phyloP scores from a whole-genome alignment of 352 stramenopile genomes.

The Pythium plurisporium region DNA sequence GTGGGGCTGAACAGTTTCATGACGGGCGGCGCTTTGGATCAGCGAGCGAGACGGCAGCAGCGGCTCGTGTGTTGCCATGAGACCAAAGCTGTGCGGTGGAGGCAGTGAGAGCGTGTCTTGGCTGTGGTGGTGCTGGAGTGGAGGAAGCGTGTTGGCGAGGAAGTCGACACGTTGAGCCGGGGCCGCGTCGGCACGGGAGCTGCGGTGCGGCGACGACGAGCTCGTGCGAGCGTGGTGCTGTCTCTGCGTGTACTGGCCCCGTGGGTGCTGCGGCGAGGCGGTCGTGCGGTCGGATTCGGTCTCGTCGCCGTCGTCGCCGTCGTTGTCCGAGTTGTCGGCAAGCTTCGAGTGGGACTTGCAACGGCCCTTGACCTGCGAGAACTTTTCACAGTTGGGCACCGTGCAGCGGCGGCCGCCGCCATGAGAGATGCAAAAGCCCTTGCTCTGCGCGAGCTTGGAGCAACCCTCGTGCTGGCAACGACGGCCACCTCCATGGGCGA shows the following conservation, averaged over 20 bases:
- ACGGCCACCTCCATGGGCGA: conserved; percentile 67
- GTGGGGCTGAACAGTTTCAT: conserved; percentile 13
- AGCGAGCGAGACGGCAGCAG: conserved; percentile 3
- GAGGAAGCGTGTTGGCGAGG: conserved; percentile 34
- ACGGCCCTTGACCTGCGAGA: conserved; percentile 36
- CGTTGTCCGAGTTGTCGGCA: conserved; percentile 20
- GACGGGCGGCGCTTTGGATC: conserved; percentile 1
- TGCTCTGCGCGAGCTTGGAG: conserved; percentile 68
- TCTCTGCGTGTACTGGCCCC: background rate
- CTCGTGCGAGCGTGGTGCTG: background rate
- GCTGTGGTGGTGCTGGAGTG: conserved; percentile 1
- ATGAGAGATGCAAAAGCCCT: conserved; percentile 52
- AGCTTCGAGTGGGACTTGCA: conserved; percentile 84
- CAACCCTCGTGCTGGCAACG: conserved; percentile 57
- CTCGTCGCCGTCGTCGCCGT: conserved; percentile 17
- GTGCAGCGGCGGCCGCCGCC: conserved; percentile 49
- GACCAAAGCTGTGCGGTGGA: conserved; percentile 16
- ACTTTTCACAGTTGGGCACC: conserved; percentile 43
- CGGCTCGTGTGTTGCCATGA: conserved; percentile 6
- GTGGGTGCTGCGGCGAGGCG: conserved; percentile 19
- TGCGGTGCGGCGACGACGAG: conserved; percentile 28
- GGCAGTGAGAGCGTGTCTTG: conserved; percentile 11
- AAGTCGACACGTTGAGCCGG: conserved; percentile 60
- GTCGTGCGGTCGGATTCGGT: conserved; percentile 16
- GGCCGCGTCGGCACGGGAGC: conserved; percentile 19